These are phyloP conservation scores for Vicia villosa DNA, from an alignment of 306 rosid species.

Conservation along the genomic window DNA sequence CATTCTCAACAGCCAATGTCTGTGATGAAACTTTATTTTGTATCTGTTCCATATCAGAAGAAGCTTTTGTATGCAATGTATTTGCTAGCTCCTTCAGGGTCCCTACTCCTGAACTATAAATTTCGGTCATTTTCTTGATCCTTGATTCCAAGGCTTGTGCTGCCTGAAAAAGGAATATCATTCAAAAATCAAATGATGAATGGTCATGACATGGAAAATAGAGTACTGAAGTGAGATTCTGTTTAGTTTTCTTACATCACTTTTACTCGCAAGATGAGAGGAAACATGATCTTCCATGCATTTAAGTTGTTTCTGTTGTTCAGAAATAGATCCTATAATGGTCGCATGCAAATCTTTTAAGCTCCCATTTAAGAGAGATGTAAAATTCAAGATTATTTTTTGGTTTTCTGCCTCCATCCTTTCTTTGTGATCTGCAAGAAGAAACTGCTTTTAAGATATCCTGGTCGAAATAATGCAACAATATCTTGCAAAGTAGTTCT, in stretches of 20 bases:
- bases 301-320: conserved; percentile 72
- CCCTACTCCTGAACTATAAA: conserved; percentile 66
- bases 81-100: conserved; percentile 62
- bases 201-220: conserved; percentile 25
- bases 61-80: conserved; percentile 66
- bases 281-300: conserved; percentile 72
- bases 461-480: conserved; percentile 5
- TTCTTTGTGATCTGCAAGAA: conserved; percentile 66
- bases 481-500: not conserved
- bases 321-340: conserved; percentile 70
- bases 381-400: conserved; percentile 61
- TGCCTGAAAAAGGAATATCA: conserved; percentile 53
- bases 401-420: conserved; percentile 73
- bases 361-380: conserved; percentile 67
- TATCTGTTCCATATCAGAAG: conserved; percentile 70
- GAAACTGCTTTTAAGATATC: not conserved
- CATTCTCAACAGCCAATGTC: conserved; percentile 63
- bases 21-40: conserved; percentile 58
- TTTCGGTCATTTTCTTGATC: conserved; percentile 68
- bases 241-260: conserved; percentile 63
- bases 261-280: conserved; percentile 66
- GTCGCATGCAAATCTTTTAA: conserved; percentile 67
- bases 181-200: conserved; percentile 26
- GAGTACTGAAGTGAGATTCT: conserved; percentile 9
- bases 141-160: conserved; percentile 66